These are phyloP conservation scores for Tagetes patula DNA, from an alignment of 129 eudicot genomes.

Conservation along the genomic window DNA sequence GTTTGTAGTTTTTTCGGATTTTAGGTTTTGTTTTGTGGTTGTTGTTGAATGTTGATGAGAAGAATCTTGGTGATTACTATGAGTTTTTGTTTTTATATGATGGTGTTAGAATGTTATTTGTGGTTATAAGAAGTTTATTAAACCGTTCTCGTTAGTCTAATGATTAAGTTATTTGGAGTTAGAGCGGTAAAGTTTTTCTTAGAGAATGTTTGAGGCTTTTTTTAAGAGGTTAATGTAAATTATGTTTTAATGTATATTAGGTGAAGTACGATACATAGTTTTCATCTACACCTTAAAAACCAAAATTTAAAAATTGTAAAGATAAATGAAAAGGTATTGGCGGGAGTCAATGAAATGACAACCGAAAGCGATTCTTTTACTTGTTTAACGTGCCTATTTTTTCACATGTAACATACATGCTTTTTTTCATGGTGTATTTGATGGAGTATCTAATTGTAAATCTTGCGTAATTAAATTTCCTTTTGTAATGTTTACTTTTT, in stretches of 20 bases:
- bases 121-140: not conserved
- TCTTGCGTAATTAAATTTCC: no score
- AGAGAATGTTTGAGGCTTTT: no score
- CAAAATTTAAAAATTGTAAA: not conserved
- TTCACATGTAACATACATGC: not conserved
- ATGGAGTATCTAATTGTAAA: no score
- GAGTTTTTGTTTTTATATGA: not conserved
- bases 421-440: no score
- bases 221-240: no score
- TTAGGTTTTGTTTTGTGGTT: not conserved
- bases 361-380: not conserved
- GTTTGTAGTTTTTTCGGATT: not conserved
- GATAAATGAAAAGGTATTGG: not conserved
- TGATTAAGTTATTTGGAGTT: no score
- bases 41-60: constrained; percentile 20
- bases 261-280: no score
- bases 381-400: not conserved
- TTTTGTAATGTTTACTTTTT: no score
- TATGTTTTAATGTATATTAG: no score
- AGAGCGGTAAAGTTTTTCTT: no score
- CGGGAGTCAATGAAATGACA: not conserved
- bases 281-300: no score
- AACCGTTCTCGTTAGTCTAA: no score
- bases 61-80: constrained; percentile 15
- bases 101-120: not conserved